phyloP scores from a whole-genome alignment of 1,284 basidiomycete species.

The Cryptococcus wingfieldii region DNA sequence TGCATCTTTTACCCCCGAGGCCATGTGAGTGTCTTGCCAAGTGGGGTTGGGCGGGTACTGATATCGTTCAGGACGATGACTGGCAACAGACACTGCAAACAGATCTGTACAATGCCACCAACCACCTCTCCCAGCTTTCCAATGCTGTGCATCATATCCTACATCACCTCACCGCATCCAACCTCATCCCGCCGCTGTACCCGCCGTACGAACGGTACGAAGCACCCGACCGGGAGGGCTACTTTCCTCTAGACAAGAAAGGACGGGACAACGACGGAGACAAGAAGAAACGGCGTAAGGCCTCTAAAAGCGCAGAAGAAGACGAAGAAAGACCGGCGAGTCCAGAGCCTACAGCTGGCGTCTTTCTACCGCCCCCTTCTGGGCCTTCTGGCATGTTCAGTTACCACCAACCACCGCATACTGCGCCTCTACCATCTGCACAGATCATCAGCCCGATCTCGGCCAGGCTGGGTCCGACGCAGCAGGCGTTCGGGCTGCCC shows the following conservation, averaged over 20 bases:
- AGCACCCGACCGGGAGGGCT: constrained; percentile 31
- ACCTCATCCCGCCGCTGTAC: constrained; percentile 27
- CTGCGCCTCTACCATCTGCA: too few species aligned
- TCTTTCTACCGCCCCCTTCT: too few species aligned
- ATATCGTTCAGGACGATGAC: constrained; percentile 35
- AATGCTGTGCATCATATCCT: constrained; percentile 36
- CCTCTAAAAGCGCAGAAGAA: constrained; percentile 1
- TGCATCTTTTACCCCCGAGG: constrained; percentile 39
- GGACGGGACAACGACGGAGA: constrained; percentile 25
- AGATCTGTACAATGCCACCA: constrained; percentile 31
- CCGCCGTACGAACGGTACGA: constrained; percentile 21
- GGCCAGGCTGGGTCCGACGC: not conserved
- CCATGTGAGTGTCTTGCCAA: constrained; percentile 27
- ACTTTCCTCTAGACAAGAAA: not conserved
- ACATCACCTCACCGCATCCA: constrained; percentile 24
- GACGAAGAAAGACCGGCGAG: constrained; percentile 8
- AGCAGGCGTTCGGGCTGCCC: not conserved
- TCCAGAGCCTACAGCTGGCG: not conserved
- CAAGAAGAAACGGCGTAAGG: constrained; percentile 11
- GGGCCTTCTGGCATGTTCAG: too few species aligned
- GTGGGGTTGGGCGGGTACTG: not conserved
- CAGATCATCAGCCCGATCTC: not conserved
- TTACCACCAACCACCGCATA: too few species aligned
- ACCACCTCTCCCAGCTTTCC: constrained; percentile 30
- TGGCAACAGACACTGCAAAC: constrained; percentile 37